Conservation (phyloP, 2,329 filamentous ascomycete genomes). For the Penicillium janthinellum region DNA sequence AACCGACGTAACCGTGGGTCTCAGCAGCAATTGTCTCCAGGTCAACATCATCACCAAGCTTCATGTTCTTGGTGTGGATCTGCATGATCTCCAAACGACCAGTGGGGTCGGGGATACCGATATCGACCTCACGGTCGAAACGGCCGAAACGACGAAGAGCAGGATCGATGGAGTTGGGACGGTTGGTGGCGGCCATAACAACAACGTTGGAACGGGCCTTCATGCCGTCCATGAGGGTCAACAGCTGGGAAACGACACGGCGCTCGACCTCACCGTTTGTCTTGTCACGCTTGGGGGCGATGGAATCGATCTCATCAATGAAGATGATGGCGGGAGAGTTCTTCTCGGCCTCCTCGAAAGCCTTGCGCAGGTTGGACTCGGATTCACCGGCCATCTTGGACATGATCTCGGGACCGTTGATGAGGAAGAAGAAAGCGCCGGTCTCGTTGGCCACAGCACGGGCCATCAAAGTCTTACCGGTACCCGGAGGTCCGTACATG, state of each 20-base stretch:
- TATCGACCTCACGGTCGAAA: conserved; percentile 98
- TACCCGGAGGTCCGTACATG: conserved; percentile 95
- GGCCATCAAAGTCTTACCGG: conserved; percentile 99
- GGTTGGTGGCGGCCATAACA: conserved; percentile 98
- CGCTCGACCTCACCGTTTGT: conserved; percentile 98
- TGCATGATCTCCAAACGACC: conserved; percentile 98
- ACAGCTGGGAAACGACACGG: conserved; percentile 94
- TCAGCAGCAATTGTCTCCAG: conserved; percentile 95
- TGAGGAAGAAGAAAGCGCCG: conserved; percentile 98
- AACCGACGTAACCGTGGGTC: conserved; percentile 98
- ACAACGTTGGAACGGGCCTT: conserved; percentile 98
- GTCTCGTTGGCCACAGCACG: conserved; percentile 98
- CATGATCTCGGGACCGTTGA: conserved; percentile 99
- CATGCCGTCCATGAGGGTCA: conserved; percentile 99
- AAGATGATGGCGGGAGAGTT: conserved; percentile 99
- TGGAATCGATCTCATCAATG: conserved; percentile 99
- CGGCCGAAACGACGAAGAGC: conserved; percentile 96
- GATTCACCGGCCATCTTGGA: conserved; percentile 99
- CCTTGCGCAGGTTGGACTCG: conserved; percentile 95
- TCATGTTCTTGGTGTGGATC: conserved; percentile 99
- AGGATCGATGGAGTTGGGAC: conserved; percentile 97
- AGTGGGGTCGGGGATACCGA: conserved; percentile 95
- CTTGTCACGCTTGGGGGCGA: conserved; percentile 99
- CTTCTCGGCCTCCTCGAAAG: conserved; percentile 99
- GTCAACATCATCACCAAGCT: conserved; percentile 94